Conservation (phyloP, 2,329 filamentous ascomycete species). For the Aspergillus fumigatus region DNA sequence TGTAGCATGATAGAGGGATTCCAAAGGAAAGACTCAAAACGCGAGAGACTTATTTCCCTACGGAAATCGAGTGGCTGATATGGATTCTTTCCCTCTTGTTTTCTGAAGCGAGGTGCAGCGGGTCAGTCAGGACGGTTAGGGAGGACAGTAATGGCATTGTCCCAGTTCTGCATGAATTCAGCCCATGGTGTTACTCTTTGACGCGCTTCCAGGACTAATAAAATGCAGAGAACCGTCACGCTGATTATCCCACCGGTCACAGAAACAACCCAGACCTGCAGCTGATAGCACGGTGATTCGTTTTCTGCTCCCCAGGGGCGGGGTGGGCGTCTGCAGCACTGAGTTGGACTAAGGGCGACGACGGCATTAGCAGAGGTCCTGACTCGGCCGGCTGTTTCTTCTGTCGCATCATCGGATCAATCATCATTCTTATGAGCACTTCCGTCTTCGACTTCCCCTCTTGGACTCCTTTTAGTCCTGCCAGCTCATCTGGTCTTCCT, state of each 20-base stretch:
- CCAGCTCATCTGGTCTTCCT: slow-evolving; percentile 10
- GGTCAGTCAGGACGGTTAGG: neutral
- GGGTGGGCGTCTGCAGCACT: neutral
- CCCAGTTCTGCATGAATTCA: slow-evolving; percentile 7
- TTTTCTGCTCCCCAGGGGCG: slow-evolving; percentile 14
- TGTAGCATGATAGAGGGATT: neutral
- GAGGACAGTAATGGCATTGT: neutral
- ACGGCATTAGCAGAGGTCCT: neutral
- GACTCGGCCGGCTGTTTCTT: neutral
- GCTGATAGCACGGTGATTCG: slow-evolving; percentile 14
- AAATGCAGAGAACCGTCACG: neutral
- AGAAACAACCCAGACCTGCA: neutral
- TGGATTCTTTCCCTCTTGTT: neutral
- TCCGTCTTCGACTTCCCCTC: slow-evolving; percentile 2
- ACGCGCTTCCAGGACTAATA: neutral
- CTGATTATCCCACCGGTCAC: neutral
- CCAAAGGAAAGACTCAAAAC: neutral
- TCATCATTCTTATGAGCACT: neutral
- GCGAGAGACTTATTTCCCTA: neutral
- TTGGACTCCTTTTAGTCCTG: slow-evolving; percentile 9
- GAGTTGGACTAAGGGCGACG: neutral
- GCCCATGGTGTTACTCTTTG: neutral
- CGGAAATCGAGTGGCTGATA: neutral
- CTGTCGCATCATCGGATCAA: neutral
- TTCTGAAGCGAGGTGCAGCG: neutral